A percentile compares a stretch with the other conserved stretches of the same genome.
Conservation (phyloP, 306 rosid genomes). For the Inga leiocalycina region DNA sequence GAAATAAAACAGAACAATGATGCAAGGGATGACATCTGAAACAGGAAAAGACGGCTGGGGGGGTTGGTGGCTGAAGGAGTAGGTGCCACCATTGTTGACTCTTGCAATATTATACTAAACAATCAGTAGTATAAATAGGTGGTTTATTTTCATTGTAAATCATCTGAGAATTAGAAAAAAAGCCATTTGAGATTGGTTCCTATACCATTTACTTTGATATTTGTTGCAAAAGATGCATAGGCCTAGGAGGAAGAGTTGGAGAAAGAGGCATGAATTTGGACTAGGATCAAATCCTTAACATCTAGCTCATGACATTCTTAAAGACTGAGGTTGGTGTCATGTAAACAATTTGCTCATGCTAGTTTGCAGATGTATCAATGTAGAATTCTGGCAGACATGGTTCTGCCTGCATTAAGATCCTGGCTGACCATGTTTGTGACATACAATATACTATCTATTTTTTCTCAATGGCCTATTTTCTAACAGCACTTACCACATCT, state of each 20-base stretch:
- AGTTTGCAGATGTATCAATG: neutral
- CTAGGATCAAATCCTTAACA: neutral
- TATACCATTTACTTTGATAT: neutral
- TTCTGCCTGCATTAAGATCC: neutral
- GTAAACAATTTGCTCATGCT: neutral
- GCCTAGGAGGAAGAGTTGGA: neutral
- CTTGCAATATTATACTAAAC: too few species aligned
- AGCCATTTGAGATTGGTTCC: too few species aligned
- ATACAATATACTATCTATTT: neutral
- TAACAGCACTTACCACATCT: neutral
- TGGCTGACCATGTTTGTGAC: neutral
- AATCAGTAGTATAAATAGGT: too few species aligned
- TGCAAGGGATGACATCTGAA: too few species aligned
- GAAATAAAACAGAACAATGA: too few species aligned
- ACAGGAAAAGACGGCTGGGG: too few species aligned
- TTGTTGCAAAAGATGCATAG: neutral
- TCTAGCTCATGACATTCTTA: neutral
- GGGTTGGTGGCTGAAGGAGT: too few species aligned
- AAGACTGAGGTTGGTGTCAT: neutral
- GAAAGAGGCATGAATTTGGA: neutral
- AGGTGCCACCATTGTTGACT: too few species aligned
- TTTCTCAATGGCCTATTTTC: neutral
- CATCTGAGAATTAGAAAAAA: too few species aligned
- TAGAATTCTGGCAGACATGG: neutral
- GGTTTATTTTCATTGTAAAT: too few species aligned